phyloP scores from a whole-genome alignment of 2,329 filamentous ascomycete species.

The Rhynchosporium secalis region DNA sequence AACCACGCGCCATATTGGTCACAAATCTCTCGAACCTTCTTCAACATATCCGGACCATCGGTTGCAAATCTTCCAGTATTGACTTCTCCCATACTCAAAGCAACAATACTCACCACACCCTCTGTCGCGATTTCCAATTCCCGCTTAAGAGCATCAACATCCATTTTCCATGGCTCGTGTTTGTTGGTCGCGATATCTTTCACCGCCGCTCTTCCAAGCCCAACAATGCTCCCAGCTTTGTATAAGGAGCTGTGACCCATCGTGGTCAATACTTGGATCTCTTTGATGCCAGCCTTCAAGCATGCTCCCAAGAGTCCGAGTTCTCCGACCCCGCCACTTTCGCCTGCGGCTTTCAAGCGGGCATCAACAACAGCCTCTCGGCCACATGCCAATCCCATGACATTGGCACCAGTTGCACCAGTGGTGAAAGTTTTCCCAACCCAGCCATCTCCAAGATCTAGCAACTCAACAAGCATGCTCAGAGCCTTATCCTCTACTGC shows the following conservation, averaged over 20 bases:
- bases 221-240: constrained; percentile 82
- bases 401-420: constrained; percentile 65
- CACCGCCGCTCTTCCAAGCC: constrained; percentile 70
- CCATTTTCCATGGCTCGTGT: constrained; percentile 66
- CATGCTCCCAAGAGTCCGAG: constrained; percentile 70
- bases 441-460: constrained; percentile 62
- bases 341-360: constrained; percentile 38
- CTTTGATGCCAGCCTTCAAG: constrained; percentile 58
- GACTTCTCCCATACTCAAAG: constrained; percentile 83
- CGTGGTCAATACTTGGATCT: constrained; percentile 77
- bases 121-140: constrained; percentile 50
- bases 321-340: constrained; percentile 59
- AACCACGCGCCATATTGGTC: constrained; percentile 79
- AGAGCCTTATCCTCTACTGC: constrained; percentile 74
- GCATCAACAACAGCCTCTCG: constrained; percentile 62
- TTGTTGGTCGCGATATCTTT: constrained; percentile 55
- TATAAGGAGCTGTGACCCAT: constrained; percentile 79
- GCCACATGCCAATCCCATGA: constrained; percentile 67
- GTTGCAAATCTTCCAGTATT: constrained; percentile 84
- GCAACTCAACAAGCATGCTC: constrained; percentile 65
- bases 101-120: constrained; percentile 70
- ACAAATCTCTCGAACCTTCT: constrained; percentile 65
- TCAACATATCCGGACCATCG: constrained; percentile 46
- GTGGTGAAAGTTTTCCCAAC: constrained; percentile 80
- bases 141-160: constrained; percentile 64